phyloP scores from a whole-genome alignment of 2,329 filamentous ascomycete species.

The Volutella citrinella region DNA sequence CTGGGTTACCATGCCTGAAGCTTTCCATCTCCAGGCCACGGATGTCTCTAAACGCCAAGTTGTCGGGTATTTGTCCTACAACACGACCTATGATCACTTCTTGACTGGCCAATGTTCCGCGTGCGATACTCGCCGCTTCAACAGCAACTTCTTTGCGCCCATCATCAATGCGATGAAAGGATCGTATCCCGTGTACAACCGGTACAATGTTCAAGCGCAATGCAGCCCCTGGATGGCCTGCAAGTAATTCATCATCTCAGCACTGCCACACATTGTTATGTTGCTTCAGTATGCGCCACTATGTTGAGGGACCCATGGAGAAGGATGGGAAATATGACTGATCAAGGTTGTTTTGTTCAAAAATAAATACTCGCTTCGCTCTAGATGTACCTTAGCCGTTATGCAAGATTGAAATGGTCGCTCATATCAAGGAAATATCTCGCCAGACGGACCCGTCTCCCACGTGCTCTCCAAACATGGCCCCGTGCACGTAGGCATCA shows the following conservation, averaged over 20 bases:
- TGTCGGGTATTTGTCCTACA: slow-evolving; percentile 35
- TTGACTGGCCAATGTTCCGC: slow-evolving; percentile 33
- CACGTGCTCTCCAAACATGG: slow-evolving; percentile 18
- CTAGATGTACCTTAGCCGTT: too few relatives aligned
- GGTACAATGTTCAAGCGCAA: slow-evolving; percentile 35
- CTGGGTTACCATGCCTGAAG: slow-evolving; percentile 40
- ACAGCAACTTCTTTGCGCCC: slow-evolving; percentile 34
- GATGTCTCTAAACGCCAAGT: slow-evolving; percentile 31
- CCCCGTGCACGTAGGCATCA: slow-evolving; percentile 14
- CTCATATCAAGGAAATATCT: slow-evolving; percentile 12
- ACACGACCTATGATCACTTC: slow-evolving; percentile 37
- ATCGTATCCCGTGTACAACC: slow-evolving; percentile 37
- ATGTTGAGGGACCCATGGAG: slow-evolving; percentile 8
- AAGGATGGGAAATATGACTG: slow-evolving; percentile 6
- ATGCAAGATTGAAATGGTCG: too few relatives aligned
- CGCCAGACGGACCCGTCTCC: slow-evolving; percentile 10
- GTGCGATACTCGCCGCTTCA: slow-evolving; percentile 34
- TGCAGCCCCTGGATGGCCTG: slow-evolving; percentile 39
- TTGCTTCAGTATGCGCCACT: too few relatives aligned
- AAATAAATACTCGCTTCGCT: slow-evolving; percentile 16
- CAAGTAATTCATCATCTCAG: too few relatives aligned
- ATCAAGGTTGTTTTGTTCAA: slow-evolving; percentile 15
- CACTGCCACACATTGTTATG: too few relatives aligned
- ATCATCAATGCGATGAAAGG: slow-evolving; percentile 36
- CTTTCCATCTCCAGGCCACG: slow-evolving; percentile 33